Evolutionary conservation across 371 early-diverging fungal species (phyloP).

Genomic region (Apophysomyces variabilis): DNA sequence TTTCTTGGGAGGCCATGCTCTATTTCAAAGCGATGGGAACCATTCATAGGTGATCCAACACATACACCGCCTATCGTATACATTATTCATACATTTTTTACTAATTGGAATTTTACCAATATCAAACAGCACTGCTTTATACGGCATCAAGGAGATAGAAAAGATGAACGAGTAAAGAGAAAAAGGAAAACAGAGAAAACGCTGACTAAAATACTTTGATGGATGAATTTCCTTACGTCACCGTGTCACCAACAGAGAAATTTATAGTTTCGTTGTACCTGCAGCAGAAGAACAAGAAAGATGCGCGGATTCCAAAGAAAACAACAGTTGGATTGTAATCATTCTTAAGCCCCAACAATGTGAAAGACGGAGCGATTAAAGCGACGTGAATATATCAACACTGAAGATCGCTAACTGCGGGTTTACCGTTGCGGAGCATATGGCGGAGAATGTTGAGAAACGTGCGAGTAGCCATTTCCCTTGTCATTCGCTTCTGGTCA

Average conservation of each 20-base stretch:
- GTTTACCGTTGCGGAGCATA: no score
- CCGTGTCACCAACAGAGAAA: not conserved
- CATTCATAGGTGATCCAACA: conserved; percentile 81
- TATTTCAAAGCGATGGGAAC: conserved; percentile 73
- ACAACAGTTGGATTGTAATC: no score
- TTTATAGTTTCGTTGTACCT: no score
- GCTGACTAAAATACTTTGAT: not conserved
- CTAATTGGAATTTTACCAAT: conserved; percentile 37
- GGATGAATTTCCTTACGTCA: not conserved
- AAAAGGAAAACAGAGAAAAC: conserved; percentile 6
- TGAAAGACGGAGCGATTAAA: no score
- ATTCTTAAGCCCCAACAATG: no score
- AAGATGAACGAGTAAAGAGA: conserved; percentile 1
- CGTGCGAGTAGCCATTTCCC: no score
- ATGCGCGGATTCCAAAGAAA: no score
- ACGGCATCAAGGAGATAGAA: conserved; percentile 17
- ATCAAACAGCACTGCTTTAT: conserved; percentile 77
- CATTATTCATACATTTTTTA: not conserved
- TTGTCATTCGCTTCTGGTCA: no score
- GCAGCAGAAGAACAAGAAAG: no score
- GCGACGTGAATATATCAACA: no score
- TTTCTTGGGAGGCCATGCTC: conserved; percentile 71
- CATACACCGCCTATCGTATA: conserved; percentile 72
- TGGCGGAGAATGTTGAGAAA: no score
- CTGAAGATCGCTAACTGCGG: no score